phyloP scores from a whole-genome alignment of 305 asterid species.

The Fraxinus albicans region DNA sequence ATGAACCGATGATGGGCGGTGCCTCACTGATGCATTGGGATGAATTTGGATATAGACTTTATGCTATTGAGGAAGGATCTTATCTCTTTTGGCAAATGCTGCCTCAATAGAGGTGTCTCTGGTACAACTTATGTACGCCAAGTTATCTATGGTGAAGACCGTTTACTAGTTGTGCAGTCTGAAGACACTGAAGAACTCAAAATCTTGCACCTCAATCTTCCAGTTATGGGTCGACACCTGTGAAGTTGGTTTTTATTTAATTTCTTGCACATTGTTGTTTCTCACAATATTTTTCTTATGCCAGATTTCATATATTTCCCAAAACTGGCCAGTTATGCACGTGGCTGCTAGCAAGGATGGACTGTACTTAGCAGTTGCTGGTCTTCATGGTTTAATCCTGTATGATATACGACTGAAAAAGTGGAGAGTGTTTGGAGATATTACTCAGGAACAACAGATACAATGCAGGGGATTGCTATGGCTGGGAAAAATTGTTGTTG shows the following conservation, averaged over 20 bases:
- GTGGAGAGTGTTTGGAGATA: constrained; percentile 99
- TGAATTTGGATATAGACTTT: constrained; percentile 94
- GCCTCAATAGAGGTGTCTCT: constrained; percentile 97
- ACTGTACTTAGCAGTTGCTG: constrained; percentile 96
- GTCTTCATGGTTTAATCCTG: constrained; percentile 92
- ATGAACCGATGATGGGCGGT: constrained; percentile 96
- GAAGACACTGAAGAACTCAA: constrained; percentile 97
- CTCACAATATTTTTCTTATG: constrained; percentile 35
- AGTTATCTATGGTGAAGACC: constrained; percentile 96
- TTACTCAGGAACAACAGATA: constrained; percentile 94
- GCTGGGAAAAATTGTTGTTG: constrained; percentile 96
- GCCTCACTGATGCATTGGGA: constrained; percentile 93
- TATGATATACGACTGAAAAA: constrained; percentile 83
- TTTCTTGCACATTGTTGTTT: constrained; percentile 26
- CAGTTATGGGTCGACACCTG: constrained; percentile 61
- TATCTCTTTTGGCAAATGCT: constrained; percentile 96
- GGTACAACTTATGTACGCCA: constrained; percentile 93
- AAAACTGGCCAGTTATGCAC: constrained; percentile 96
- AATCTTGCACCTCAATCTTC: constrained; percentile 90
- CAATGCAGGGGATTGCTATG: constrained; percentile 96
- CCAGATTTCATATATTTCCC: constrained; percentile 94
- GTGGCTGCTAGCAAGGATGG: constrained; percentile 99
- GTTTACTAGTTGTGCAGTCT: constrained; percentile 93
- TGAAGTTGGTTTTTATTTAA: not conserved
- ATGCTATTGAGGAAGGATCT: constrained; percentile 86